Conservation (phyloP, 495 filamentous ascomycete species). For the Cetradonia linearis region DNA sequence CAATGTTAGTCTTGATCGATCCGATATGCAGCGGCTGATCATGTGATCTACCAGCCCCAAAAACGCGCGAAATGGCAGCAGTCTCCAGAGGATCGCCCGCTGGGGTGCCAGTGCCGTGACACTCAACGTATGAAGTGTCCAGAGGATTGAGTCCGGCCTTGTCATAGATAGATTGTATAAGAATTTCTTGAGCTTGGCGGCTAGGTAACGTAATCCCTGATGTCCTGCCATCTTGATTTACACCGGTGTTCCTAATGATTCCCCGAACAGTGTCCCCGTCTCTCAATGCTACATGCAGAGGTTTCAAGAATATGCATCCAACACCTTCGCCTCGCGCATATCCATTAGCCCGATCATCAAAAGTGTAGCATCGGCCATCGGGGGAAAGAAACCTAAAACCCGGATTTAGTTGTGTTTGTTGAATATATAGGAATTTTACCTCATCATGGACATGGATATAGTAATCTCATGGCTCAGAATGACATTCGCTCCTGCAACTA, state of each 20-base stretch:
- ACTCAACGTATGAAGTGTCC: slow-evolving; percentile 37
- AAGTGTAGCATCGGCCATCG: slow-evolving; percentile 40
- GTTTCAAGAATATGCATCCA: slow-evolving; percentile 35
- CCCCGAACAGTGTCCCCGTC: slow-evolving; percentile 41
- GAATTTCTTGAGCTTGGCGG: slow-evolving; percentile 27
- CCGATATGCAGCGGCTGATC: slow-evolving; percentile 28
- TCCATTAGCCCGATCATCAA: slow-evolving; percentile 30
- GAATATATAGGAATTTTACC: too few species aligned
- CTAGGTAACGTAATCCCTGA: slow-evolving; percentile 34
- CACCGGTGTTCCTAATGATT: slow-evolving; percentile 24
- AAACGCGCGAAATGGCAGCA: slow-evolving; percentile 26
- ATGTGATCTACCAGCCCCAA: slow-evolving; percentile 1
- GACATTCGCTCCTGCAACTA: slow-evolving; percentile 35
- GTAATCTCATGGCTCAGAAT: slow-evolving; percentile 26
- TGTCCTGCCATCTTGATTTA: slow-evolving; percentile 44
- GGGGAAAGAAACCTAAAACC: slow-evolving; percentile 32
- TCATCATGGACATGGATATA: slow-evolving; percentile 12
- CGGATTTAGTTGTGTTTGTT: too few species aligned
- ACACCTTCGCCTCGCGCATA: slow-evolving; percentile 39
- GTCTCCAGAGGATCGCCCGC: slow-evolving; percentile 43
- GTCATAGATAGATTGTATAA: slow-evolving; percentile 35
- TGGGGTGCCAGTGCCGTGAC: slow-evolving; percentile 43
- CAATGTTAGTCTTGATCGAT: slow-evolving; percentile 39
- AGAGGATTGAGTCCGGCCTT: slow-evolving; percentile 29
- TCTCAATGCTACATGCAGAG: slow-evolving; percentile 29